Evolutionary conservation across 2,329 filamentous ascomycete genomes (phyloP).

Genomic region (Chaetomium sp.): DNA sequence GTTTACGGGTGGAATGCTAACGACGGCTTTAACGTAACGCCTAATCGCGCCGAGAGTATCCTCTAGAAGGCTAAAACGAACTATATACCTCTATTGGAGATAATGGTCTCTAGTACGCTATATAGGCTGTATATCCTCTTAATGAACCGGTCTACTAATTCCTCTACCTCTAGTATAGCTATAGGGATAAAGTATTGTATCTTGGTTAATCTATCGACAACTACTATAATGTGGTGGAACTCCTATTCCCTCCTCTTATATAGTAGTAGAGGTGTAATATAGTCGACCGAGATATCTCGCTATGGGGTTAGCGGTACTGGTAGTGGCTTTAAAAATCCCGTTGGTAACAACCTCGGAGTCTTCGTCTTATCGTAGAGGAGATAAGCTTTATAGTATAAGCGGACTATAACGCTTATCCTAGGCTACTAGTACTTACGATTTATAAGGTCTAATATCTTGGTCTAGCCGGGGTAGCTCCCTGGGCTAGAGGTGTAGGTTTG

Average conservation of each 20-base stretch:
- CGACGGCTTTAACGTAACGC: neutral
- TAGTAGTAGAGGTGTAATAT: neutral
- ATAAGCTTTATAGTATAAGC: neutral
- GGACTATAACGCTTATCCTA: neutral
- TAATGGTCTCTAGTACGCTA: neutral
- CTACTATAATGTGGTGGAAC: neutral
- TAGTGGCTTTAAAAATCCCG: neutral
- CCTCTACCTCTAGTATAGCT: neutral
- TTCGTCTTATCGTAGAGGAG: neutral
- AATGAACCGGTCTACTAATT: neutral
- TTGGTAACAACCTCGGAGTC: neutral
- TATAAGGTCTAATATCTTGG: neutral
- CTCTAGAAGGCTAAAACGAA: constrained; percentile 2
- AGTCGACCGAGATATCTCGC: constrained; percentile 11
- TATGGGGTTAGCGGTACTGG: neutral
- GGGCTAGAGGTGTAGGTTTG: neutral
- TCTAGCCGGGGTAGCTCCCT: neutral
- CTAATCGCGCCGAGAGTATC: neutral
- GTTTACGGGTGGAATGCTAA: constrained; percentile 1
- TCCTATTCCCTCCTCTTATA: neutral
- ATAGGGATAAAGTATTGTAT: neutral
- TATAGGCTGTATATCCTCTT: neutral
- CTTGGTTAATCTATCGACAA: neutral
- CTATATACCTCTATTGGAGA: neutral
- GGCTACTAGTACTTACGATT: neutral